phyloP scores from a whole-genome alignment of 2,329 filamentous ascomycete species.

The Trichoderma gracile region DNA sequence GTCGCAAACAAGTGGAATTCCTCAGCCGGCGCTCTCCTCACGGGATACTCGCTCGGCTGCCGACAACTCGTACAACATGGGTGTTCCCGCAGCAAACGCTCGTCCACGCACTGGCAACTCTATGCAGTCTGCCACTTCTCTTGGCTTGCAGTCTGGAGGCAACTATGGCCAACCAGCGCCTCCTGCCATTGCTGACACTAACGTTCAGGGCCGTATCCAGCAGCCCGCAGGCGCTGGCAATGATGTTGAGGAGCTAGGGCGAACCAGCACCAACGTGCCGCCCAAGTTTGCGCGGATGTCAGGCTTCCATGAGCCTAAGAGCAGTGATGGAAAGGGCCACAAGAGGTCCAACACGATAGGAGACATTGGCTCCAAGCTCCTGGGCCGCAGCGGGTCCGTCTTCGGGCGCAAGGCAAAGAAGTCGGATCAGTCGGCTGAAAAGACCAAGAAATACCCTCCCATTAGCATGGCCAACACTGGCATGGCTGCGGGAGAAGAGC shows the following conservation, averaged over 20 bases:
- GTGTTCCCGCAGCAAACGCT: conserved; percentile 45
- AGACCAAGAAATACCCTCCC: conserved; percentile 76
- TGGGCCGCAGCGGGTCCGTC: conserved; percentile 79
- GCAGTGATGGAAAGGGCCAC: conserved; percentile 55
- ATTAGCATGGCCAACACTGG: conserved; percentile 81
- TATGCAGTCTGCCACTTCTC: conserved; percentile 67
- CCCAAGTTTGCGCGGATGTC: conserved; percentile 60
- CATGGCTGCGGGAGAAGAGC: conserved; percentile 43
- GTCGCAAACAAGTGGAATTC: conserved; percentile 41
- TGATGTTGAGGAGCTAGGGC: conserved; percentile 67
- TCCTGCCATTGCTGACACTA: conserved; percentile 83
- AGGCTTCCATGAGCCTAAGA: conserved; percentile 56
- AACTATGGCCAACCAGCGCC: conserved; percentile 83
- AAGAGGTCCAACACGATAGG: conserved; percentile 75
- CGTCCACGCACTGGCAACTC: conserved; percentile 83
- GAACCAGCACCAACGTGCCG: conserved; percentile 61
- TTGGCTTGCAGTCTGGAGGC: conserved; percentile 64
- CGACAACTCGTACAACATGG: conserved; percentile 49
- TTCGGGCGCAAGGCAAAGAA: conserved; percentile 66
- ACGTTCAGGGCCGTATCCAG: conserved; percentile 85
- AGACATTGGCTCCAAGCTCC: conserved; percentile 78
- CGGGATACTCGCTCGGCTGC: conserved; percentile 42
- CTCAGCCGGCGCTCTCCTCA: conserved; percentile 31
- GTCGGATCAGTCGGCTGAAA: conserved; percentile 55
- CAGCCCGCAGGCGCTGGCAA: conserved; percentile 60